Conservation (phyloP, 768 basidiomycete genomes). For the Hirschioporus abietinus region DNA sequence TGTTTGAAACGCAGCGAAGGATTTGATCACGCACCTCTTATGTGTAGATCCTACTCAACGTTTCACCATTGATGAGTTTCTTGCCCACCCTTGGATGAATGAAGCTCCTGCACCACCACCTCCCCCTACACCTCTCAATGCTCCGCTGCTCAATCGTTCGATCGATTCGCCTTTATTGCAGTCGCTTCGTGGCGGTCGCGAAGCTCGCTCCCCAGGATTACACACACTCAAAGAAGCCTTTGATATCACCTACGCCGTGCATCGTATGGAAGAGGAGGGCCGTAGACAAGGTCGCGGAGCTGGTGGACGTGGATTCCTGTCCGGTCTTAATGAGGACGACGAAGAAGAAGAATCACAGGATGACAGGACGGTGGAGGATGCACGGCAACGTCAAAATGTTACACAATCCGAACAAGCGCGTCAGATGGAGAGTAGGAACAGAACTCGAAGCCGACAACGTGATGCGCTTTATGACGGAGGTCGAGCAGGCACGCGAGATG, state of each 20-base stretch:
- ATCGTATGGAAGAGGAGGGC: constrained; percentile 99
- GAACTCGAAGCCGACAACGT: constrained; percentile 22
- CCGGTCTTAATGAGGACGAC: constrained; percentile 90
- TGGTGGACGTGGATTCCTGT: constrained; percentile 71
- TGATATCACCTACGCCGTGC: constrained; percentile 97
- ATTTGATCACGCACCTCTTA: constrained; percentile 88
- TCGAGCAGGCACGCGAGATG: constrained; percentile 65
- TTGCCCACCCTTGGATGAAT: constrained; percentile 93
- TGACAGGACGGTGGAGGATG: constrained; percentile 45
- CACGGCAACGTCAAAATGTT: constrained; percentile 24
- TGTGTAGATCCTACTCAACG: constrained; percentile 94
- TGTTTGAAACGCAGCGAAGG: constrained; percentile 65
- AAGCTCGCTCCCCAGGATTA: constrained; percentile 87
- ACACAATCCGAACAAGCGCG: constrained; percentile 10
- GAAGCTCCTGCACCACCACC: constrained; percentile 57
- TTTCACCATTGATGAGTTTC: constrained; percentile 97
- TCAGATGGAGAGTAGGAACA: constrained; percentile 34
- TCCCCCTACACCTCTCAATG: constrained; percentile 58
- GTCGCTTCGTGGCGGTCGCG: constrained; percentile 69
- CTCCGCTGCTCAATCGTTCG: constrained; percentile 32
- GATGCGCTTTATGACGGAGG: constrained; percentile 44
- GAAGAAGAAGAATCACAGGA: constrained; percentile 57
- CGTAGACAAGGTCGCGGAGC: constrained; percentile 77
- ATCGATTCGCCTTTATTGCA: constrained; percentile 90
- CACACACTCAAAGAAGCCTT: constrained; percentile 96